Evolutionary conservation across 2,329 filamentous ascomycete species (phyloP).

Genomic region (Xylariaceae sp.): DNA sequence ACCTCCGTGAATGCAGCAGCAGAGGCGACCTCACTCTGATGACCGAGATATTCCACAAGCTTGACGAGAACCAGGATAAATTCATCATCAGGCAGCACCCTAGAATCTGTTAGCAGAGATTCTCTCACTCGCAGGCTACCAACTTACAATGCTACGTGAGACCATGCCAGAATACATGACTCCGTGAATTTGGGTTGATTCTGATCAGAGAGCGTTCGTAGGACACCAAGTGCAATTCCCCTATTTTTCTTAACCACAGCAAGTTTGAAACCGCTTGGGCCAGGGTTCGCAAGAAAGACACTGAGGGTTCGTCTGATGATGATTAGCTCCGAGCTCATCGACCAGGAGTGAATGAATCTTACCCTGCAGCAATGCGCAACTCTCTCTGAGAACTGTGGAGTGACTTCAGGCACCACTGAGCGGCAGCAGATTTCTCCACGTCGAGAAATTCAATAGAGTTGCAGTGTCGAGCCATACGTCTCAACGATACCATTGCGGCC

Average conservation of each 20-base stretch:
- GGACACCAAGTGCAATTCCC: constrained; percentile 61
- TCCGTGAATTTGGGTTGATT: constrained; percentile 66
- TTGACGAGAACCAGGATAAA: constrained; percentile 80
- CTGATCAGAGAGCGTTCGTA: constrained; percentile 68
- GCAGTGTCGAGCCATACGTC: constrained; percentile 64
- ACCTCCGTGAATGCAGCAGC: constrained; percentile 80
- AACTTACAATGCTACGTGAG: constrained; percentile 67
- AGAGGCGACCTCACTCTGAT: constrained; percentile 72
- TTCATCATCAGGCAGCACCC: constrained; percentile 71
- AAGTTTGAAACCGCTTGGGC: constrained; percentile 27
- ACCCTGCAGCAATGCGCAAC: constrained; percentile 74
- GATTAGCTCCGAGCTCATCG: constrained; percentile 17
- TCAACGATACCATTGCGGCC: constrained; percentile 65
- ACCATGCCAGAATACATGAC: constrained; percentile 79
- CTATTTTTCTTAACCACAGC: constrained; percentile 58
- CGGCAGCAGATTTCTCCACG: constrained; percentile 61
- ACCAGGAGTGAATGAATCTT: constrained; percentile 28
- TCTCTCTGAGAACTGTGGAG: constrained; percentile 81
- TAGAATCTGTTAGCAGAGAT: constrained; percentile 28
- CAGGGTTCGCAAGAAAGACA: constrained; percentile 55
- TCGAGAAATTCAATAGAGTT: constrained; percentile 55
- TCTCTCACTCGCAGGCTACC: background rate
- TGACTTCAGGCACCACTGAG: constrained; percentile 76
- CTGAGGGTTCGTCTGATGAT: constrained; percentile 54
- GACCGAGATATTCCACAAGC: constrained; percentile 80